These are phyloP conservation scores for Candida glucosophila DNA, from an alignment of 1,139 yeast genomes.

Conservation along the genomic window DNA sequence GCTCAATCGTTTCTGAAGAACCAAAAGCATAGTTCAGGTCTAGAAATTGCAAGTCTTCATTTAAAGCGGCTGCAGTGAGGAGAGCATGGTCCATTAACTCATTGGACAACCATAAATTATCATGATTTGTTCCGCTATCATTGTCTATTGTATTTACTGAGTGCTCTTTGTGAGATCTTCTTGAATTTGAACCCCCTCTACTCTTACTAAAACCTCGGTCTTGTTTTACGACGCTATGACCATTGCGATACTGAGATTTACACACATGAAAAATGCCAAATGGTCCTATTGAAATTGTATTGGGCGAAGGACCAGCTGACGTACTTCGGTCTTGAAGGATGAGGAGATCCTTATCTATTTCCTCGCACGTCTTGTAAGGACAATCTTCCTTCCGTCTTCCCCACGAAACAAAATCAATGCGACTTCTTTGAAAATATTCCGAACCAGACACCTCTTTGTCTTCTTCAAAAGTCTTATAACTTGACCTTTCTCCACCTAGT, in stretches of 20 bases:
- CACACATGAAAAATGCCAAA: slow-evolving; percentile 63
- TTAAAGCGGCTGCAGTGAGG: slow-evolving; percentile 64
- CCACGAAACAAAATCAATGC: slow-evolving; percentile 70
- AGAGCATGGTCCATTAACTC: slow-evolving; percentile 66
- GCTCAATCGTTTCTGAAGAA: slow-evolving; percentile 7
- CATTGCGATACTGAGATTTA: not conserved
- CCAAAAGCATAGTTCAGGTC: slow-evolving; percentile 39
- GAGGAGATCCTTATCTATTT: slow-evolving; percentile 68
- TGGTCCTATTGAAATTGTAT: slow-evolving; percentile 62
- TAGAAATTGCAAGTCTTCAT: slow-evolving; percentile 51
- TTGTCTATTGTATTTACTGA: not conserved
- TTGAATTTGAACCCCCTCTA: not conserved
- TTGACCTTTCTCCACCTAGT: too few species aligned
- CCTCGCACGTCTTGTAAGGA: slow-evolving; percentile 67
- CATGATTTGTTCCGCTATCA: slow-evolving; percentile 7
- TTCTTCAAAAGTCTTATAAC: slow-evolving; percentile 20
- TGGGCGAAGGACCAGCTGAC: slow-evolving; percentile 20
- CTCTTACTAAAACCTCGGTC: not conserved
- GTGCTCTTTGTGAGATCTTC: not conserved
- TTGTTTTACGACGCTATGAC: not conserved
- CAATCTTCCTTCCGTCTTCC: slow-evolving; percentile 24
- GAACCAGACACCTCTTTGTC: slow-evolving; percentile 15
- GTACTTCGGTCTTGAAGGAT: slow-evolving; percentile 42
- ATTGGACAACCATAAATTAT: slow-evolving; percentile 55
- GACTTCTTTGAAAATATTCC: slow-evolving; percentile 58